Evolutionary conservation across 164 flowering plant species (phyloP).

Genomic region (Vitis labrusca): DNA sequence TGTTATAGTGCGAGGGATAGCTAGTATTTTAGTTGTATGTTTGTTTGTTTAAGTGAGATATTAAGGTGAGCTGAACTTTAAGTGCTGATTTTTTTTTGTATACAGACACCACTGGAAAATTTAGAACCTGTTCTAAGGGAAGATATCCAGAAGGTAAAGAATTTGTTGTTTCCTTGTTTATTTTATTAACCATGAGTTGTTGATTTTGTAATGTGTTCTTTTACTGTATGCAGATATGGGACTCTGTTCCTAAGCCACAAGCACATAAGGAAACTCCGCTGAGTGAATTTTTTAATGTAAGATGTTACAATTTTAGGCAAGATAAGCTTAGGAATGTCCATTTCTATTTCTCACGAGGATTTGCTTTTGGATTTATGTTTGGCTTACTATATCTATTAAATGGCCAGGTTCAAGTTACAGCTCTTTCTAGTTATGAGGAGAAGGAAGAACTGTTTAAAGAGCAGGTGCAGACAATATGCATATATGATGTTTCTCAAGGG

Average conservation of each 20-base stretch:
- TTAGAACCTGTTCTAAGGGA: slow-evolving; percentile 92
- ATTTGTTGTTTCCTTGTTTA: neutral
- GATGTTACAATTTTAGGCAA: slow-evolving; percentile 12
- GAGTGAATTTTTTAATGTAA: slow-evolving; percentile 96
- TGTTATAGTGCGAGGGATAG: neutral
- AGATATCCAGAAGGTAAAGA: slow-evolving; percentile 87
- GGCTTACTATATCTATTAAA: neutral
- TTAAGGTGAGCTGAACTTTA: too few species aligned
- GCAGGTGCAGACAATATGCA: slow-evolving; percentile 52
- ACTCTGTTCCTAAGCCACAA: slow-evolving; percentile 84
- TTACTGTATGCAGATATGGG: slow-evolving; percentile 78
- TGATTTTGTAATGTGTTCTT: slow-evolving; percentile 6
- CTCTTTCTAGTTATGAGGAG: slow-evolving; percentile 94
- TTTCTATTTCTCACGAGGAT: neutral
- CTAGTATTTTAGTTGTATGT: neutral
- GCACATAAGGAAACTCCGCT: slow-evolving; percentile 88
- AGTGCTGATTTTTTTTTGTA: neutral
- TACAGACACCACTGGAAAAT: slow-evolving; percentile 90
- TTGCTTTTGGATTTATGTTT: neutral
- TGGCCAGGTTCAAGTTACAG: slow-evolving; percentile 90
- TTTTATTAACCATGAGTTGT: neutral
- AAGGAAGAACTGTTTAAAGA: slow-evolving; percentile 95
- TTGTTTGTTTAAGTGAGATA: neutral
- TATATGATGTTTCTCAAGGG: neutral
- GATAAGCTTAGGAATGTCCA: neutral